phyloP scores from a whole-genome alignment of 306 rosid species.

The Quercus glauca region DNA sequence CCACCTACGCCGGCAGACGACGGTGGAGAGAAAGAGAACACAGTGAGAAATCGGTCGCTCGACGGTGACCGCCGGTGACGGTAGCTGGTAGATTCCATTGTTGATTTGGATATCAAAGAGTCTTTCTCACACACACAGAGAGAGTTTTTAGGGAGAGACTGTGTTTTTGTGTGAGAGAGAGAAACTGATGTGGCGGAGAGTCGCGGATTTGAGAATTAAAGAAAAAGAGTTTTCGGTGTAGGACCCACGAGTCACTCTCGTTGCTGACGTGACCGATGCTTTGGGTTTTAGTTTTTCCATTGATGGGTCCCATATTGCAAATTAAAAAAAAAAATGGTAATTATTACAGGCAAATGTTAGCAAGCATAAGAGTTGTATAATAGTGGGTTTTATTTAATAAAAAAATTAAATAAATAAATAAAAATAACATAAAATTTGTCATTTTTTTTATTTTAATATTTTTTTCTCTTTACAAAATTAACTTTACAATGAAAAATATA shows the following conservation, averaged over 20 bases:
- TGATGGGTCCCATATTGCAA: too few species aligned
- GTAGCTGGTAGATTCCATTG: constrained; percentile 52
- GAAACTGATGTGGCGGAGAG: constrained; percentile 54
- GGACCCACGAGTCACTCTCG: constrained; percentile 15
- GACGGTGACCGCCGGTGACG: constrained; percentile 56
- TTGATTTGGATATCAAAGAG: background rate
- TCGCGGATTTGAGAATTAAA: constrained; percentile 10
- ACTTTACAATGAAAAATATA: rapidly evolving
- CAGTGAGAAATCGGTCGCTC: constrained; percentile 49
- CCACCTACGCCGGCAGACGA: constrained; percentile 11
- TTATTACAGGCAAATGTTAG: too few species aligned
- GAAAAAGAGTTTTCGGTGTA: background rate
- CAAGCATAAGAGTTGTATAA: too few species aligned
- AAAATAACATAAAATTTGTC: too few species aligned
- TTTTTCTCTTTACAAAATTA: rapidly evolving
- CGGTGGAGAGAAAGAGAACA: constrained; percentile 35
- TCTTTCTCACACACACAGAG: too few species aligned
- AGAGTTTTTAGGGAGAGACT: background rate
- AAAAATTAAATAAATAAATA: too few species aligned
- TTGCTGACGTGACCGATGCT: background rate
- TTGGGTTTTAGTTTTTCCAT: background rate
- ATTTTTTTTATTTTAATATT: too few species aligned
- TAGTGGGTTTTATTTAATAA: too few species aligned
- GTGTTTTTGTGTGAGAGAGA: background rate
- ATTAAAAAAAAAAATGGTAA: too few species aligned